These are phyloP conservation scores for Boletus rex-veris DNA, from an alignment of 768 basidiomycete genomes.

Conservation along the genomic window DNA sequence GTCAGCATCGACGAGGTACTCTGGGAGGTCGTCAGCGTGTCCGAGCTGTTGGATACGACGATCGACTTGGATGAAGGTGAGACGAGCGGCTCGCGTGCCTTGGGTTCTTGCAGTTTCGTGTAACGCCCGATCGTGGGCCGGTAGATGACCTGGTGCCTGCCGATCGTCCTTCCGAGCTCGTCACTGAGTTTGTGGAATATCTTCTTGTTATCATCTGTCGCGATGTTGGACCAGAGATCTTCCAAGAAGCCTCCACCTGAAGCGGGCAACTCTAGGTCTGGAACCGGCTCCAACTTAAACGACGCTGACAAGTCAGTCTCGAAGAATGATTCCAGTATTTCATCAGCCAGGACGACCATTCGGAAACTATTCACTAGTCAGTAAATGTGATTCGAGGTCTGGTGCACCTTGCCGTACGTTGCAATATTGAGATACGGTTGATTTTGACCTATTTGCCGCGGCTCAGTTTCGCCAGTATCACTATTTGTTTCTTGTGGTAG, in stretches of 20 bases:
- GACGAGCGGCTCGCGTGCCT: conserved; percentile 82
- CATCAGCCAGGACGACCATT: conserved; percentile 97
- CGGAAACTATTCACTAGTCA: conserved; percentile 65
- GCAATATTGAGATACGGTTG: conserved; percentile 91
- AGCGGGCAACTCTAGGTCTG: conserved; percentile 62
- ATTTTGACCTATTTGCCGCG: conserved; percentile 61
- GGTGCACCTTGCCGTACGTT: conserved; percentile 47
- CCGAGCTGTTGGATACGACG: conserved; percentile 33
- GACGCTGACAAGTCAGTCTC: conserved; percentile 87
- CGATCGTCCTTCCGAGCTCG: conserved; percentile 91
- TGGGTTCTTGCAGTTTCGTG: conserved; percentile 82
- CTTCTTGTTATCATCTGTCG: conserved; percentile 89
- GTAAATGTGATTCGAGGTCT: conserved; percentile 1
- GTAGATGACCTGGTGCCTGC: conserved; percentile 83
- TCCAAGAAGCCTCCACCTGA: conserved; percentile 64
- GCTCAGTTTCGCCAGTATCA: conserved; percentile 38
- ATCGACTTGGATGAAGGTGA: conserved; percentile 61
- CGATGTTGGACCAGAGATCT: conserved; percentile 85
- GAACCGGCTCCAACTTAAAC: conserved; percentile 73
- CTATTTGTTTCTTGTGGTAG: conserved; percentile 43
- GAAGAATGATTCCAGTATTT: conserved; percentile 95
- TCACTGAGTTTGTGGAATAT: conserved; percentile 92
- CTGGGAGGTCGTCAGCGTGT: conserved; percentile 19
- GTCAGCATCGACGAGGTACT: conserved; percentile 50
- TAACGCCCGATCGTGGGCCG: conserved; percentile 84